Conservation (phyloP, 148 eudicot species). For the Spergularia marina region DNA sequence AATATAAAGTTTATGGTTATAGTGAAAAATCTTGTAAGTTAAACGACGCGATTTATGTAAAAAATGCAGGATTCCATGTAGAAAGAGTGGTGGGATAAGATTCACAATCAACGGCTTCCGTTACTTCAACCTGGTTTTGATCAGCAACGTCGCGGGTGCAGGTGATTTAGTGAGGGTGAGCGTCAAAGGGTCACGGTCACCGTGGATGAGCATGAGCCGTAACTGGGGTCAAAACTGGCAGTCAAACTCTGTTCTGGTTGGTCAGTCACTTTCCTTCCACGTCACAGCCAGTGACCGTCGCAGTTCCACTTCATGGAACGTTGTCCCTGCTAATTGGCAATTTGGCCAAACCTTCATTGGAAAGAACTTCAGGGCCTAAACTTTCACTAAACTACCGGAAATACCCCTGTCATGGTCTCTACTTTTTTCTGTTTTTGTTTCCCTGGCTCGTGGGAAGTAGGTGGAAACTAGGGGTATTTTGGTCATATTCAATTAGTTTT, state of each 20-base stretch:
- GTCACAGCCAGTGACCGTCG: slow-evolving; percentile 65
- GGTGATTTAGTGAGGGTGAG: slow-evolving; percentile 58
- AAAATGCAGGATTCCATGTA: slow-evolving; percentile 63
- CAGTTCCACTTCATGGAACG: slow-evolving; percentile 60
- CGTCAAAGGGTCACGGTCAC: slow-evolving; percentile 59
- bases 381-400: background rate
- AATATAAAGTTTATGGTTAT: no score
- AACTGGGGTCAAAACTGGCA: slow-evolving; percentile 97
- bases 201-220: slow-evolving; percentile 72
- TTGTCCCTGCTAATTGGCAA: slow-evolving; percentile 66
- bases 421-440: no score
- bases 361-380: slow-evolving; percentile 63
- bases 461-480: no score
- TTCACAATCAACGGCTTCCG: slow-evolving; percentile 86
- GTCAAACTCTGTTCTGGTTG: slow-evolving; percentile 57
- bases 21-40: no score
- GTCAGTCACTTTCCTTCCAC: slow-evolving; percentile 71
- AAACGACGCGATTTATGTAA: no score
- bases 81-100: slow-evolving; percentile 69
- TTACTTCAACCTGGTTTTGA: slow-evolving; percentile 70
- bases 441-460: no score
- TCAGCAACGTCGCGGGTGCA: slow-evolving; percentile 88
- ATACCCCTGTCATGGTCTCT: no score
- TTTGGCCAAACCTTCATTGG: slow-evolving; percentile 85
- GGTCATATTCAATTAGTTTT: no score